A percentile compares a stretch with the other conserved stretches of the same genome.
Conservation (phyloP, 139 green algal genomes). For the Ostreobium quekettii region DNA sequence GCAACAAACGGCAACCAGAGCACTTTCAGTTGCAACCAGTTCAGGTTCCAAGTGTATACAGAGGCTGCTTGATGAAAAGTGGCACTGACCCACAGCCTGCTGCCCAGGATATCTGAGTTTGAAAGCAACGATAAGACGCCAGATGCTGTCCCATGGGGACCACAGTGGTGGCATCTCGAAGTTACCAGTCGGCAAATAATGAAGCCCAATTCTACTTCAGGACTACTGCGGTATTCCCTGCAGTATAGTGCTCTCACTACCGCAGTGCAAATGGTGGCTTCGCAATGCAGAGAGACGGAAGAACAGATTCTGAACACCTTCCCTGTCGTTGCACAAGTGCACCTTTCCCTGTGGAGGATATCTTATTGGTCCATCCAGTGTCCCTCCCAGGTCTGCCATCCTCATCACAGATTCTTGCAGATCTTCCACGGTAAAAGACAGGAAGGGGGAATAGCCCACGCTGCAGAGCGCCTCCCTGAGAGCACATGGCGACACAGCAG, state of each 20-base stretch:
- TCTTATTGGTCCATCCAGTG: conserved; percentile 60
- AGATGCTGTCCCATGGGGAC: too few relatives aligned
- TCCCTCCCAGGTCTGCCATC: conserved; percentile 47
- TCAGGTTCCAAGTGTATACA: too few relatives aligned
- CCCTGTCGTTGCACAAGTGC: background rate
- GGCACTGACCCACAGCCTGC: too few relatives aligned
- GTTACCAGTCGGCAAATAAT: too few relatives aligned
- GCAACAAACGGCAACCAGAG: too few relatives aligned
- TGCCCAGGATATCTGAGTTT: too few relatives aligned
- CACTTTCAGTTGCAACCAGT: too few relatives aligned
- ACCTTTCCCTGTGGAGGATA: conserved; percentile 55
- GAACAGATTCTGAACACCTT: background rate
- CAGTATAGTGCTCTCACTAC: background rate
- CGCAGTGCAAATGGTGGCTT: background rate
- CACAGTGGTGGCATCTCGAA: too few relatives aligned
- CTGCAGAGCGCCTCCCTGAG: conserved; percentile 51
- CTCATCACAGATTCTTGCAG: conserved; percentile 47
- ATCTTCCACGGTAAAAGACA: conserved; percentile 63
- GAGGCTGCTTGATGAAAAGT: too few relatives aligned
- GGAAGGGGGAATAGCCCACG: conserved; percentile 51
- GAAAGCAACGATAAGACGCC: too few relatives aligned
- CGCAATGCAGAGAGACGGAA: background rate
- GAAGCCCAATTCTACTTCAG: too few relatives aligned
- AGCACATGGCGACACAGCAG: background rate
- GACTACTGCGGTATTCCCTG: too few relatives aligned